A percentile compares a stretch with the other conserved stretches of the same genome.
phyloP scores from a whole-genome alignment of 2,329 filamentous ascomycete species.

The Curvularia hawaiiensis region DNA sequence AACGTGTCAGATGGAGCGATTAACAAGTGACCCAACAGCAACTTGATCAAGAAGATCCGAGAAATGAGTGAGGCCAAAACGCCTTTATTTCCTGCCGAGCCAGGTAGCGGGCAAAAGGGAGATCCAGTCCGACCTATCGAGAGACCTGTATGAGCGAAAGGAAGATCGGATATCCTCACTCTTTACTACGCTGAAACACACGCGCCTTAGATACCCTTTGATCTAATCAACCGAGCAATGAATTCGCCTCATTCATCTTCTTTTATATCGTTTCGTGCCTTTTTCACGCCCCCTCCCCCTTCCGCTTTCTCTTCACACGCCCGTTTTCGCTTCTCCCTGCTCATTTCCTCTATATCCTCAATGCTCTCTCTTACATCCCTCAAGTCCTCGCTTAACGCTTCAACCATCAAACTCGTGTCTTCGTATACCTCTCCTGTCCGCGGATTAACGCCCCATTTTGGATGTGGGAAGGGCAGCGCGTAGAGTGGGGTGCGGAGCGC shows the following conservation, averaged over 20 bases:
- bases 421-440: conserved; percentile 13
- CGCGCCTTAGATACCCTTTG: not conserved
- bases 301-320: not conserved
- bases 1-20: not conserved
- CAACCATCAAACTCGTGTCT: conserved; percentile 14
- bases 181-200: not conserved
- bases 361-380: conserved; percentile 15
- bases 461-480: conserved; percentile 18
- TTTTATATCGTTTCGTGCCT: not conserved
- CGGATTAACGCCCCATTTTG: conserved; percentile 19
- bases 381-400: conserved; percentile 13
- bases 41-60: conserved; percentile 54
- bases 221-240: not conserved
- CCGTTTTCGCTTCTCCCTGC: not conserved
- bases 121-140: conserved; percentile 17
- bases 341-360: conserved; percentile 2
- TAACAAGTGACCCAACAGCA: conserved; percentile 26
- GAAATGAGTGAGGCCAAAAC: conserved; percentile 46
- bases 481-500: conserved; percentile 19
- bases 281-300: not conserved
- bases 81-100: conserved; percentile 29
- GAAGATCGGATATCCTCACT: not conserved
- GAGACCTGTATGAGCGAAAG: conserved; percentile 13
- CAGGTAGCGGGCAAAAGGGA: not conserved
- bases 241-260: not conserved